Percentiles rank a stretch among this genome's conserved stretches.
Conservation (phyloP, 345 rosid species). For the Isatis tinctoria region DNA sequence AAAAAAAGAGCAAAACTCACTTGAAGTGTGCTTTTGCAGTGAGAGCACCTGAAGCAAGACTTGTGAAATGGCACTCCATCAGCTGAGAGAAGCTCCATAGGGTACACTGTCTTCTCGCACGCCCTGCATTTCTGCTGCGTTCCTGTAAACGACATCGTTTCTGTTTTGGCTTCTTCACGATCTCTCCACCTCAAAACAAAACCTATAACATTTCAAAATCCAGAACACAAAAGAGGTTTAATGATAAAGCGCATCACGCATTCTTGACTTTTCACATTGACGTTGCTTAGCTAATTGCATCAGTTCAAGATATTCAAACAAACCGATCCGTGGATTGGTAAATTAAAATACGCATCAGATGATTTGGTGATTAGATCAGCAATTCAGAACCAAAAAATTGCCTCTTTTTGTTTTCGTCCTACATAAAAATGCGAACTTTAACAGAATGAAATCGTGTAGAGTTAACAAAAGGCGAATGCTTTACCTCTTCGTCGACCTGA, state of each 20-base stretch:
- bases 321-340: background rate
- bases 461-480: background rate
- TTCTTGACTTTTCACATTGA: background rate
- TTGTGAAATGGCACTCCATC: constrained; percentile 91
- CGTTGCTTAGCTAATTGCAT: background rate
- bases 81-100: constrained; percentile 84
- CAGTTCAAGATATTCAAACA: background rate
- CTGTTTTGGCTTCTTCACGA: background rate
- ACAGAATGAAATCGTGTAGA: background rate
- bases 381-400: constrained; percentile 5
- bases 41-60: constrained; percentile 93
- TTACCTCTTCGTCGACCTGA: constrained; percentile 28
- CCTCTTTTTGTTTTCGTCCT: background rate
- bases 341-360: background rate
- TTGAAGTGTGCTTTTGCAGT: constrained; percentile 92
- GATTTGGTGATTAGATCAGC: background rate
- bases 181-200: background rate
- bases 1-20: constrained; percentile 28
- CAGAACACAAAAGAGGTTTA: background rate
- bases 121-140: constrained; percentile 96
- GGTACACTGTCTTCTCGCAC: constrained; percentile 96
- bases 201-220: constrained; percentile 11
- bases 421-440: background rate
- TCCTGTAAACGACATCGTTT: constrained; percentile 84
- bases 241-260: background rate